phyloP scores from a whole-genome alignment of 257 asterid species.

The Solanum virginianum region DNA sequence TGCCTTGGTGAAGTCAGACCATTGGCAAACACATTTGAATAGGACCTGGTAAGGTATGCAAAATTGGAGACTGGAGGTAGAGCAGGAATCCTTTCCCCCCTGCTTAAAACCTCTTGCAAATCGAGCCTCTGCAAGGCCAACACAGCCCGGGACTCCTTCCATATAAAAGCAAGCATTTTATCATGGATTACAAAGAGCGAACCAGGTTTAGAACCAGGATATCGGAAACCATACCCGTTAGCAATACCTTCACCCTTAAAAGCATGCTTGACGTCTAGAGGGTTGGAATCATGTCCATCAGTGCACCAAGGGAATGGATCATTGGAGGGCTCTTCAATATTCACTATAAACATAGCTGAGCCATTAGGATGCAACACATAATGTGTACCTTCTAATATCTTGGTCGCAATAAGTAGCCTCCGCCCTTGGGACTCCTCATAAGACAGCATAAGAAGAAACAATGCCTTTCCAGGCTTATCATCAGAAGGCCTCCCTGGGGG shows the following conservation, averaged over 20 bases:
- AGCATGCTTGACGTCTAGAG: conserved; percentile 38
- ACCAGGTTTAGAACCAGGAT: conserved; percentile 90
- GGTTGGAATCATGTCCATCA: conserved; percentile 31
- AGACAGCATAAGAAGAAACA: conserved; percentile 62
- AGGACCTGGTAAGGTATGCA: conserved; percentile 67
- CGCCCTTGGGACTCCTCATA: conserved; percentile 68
- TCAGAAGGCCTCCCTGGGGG: conserved; percentile 65
- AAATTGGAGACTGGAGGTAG: conserved; percentile 73
- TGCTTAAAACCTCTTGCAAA: conserved; percentile 54
- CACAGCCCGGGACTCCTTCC: conserved; percentile 73
- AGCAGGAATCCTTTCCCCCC: conserved; percentile 69
- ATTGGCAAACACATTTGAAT: conserved; percentile 67
- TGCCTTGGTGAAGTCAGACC: conserved; percentile 48
- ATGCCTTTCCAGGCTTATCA: conserved; percentile 75
- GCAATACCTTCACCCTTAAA: conserved; percentile 82
- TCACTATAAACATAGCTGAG: conserved; percentile 79
- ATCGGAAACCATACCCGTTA: conserved; percentile 80
- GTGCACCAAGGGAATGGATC: conserved; percentile 70
- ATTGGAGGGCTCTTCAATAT: conserved; percentile 34
- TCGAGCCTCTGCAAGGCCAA: conserved; percentile 72
- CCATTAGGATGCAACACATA: conserved; percentile 88
- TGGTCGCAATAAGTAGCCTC: conserved; percentile 53
- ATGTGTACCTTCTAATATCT: conserved; percentile 79
- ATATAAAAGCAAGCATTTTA: conserved; percentile 55
- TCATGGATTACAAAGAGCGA: conserved; percentile 65